phyloP scores from a whole-genome alignment of 768 basidiomycete species.

The Russula lepida region DNA sequence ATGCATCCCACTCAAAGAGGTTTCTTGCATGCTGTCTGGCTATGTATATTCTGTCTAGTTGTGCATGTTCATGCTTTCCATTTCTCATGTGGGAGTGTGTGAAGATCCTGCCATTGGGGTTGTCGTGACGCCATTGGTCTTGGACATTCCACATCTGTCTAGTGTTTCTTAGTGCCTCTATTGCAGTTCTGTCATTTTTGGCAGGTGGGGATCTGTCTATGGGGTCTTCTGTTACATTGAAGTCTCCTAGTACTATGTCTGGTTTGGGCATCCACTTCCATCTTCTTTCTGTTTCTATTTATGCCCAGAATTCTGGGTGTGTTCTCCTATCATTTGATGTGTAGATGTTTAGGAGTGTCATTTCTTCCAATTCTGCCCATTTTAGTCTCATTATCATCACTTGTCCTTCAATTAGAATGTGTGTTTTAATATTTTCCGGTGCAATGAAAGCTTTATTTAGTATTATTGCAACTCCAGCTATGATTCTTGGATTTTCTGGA shows the following conservation, averaged over 20 bases:
- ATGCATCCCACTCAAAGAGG: too few species aligned
- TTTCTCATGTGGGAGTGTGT: too few species aligned
- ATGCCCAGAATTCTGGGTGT: constrained; percentile 17
- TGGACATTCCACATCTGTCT: neutral
- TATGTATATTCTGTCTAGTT: too few species aligned
- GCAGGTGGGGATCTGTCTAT: neutral
- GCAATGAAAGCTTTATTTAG: too few species aligned
- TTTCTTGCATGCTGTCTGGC: too few species aligned
- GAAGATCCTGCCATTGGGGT: too few species aligned
- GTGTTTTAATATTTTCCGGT: too few species aligned
- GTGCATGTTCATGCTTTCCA: too few species aligned
- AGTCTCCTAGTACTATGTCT: neutral
- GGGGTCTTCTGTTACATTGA: neutral
- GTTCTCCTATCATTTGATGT: constrained; percentile 12
- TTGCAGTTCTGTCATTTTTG: neutral
- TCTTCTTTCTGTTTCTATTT: neutral
- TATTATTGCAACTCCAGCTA: too few species aligned
- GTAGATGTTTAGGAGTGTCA: constrained; percentile 20
- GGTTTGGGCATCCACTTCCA: neutral
- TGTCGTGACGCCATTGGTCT: neutral
- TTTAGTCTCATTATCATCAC: neutral
- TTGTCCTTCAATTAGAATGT: too few species aligned
- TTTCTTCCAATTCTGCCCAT: constrained; percentile 11
- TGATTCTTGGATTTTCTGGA: too few species aligned
- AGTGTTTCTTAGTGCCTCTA: neutral